Evolutionary conservation across 768 basidiomycete species (phyloP).

Genomic region (Phanerochaete sordida): DNA sequence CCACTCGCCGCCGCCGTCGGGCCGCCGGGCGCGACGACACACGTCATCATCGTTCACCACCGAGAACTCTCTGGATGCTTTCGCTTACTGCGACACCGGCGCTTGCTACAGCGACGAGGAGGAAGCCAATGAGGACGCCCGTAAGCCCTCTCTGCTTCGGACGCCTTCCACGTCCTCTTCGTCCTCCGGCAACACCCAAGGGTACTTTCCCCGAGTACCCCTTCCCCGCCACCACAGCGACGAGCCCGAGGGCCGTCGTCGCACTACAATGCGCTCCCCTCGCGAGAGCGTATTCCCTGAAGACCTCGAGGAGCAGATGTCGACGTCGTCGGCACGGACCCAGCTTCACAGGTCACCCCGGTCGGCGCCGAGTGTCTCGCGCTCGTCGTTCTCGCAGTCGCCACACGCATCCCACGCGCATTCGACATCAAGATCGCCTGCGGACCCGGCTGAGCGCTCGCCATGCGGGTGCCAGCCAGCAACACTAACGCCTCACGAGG

Average conservation of each 20-base stretch:
- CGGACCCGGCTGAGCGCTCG: slow-evolving; percentile 9
- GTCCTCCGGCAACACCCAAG: slow-evolving; percentile 8
- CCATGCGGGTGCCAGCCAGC: background rate
- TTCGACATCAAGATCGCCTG: slow-evolving; percentile 10
- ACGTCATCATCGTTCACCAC: slow-evolving; percentile 22
- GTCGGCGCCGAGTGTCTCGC: slow-evolving; percentile 16
- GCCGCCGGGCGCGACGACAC: slow-evolving; percentile 25
- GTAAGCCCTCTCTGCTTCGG: slow-evolving; percentile 16
- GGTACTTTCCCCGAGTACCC: background rate
- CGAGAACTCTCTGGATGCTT: slow-evolving; percentile 20
- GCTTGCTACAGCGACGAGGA: slow-evolving; percentile 15
- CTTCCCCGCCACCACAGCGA: slow-evolving; percentile 8
- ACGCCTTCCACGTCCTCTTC: slow-evolving; percentile 15
- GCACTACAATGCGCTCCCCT: background rate
- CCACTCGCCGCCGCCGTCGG: slow-evolving; percentile 15
- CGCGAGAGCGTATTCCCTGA: background rate
- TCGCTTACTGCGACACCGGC: slow-evolving; percentile 13
- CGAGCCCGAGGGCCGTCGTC: background rate
- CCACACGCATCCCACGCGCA: slow-evolving; percentile 10
- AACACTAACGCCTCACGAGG: slow-evolving; percentile 44
- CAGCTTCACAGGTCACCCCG: slow-evolving; percentile 22
- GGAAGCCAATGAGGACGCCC: slow-evolving; percentile 13
- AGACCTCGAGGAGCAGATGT: slow-evolving; percentile 14
- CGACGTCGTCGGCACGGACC: slow-evolving; percentile 19
- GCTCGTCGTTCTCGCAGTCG: slow-evolving; percentile 1